Percentiles rank a stretch among this genome's conserved stretches.
phyloP scores from a whole-genome alignment of 352 stramenopile genomes.

The Aphanomyces stellatus region DNA sequence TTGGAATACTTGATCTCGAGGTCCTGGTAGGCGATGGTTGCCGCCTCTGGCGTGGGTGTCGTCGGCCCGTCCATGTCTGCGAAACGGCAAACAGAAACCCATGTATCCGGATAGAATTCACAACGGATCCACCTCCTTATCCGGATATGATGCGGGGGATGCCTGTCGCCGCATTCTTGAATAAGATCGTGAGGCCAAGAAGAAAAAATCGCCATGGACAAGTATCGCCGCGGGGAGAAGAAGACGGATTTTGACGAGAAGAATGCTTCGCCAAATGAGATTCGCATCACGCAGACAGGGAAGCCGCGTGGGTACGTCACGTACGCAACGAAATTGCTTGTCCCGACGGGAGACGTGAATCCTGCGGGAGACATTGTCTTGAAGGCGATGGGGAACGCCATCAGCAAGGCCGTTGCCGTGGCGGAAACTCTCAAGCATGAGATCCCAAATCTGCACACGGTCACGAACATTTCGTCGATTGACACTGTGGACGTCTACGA shows the following conservation, averaged over 20 bases:
- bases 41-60: not conserved
- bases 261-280: slow-evolving; percentile 52
- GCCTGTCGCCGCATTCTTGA: not conserved
- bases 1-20: slow-evolving; percentile 4
- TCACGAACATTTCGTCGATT: slow-evolving; percentile 71
- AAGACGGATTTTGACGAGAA: slow-evolving; percentile 33
- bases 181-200: slow-evolving; percentile 4
- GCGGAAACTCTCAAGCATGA: slow-evolving; percentile 78
- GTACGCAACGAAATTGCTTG: slow-evolving; percentile 27
- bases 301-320: slow-evolving; percentile 77
- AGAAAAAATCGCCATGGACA: slow-evolving; percentile 43
- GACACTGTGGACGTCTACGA: slow-evolving; percentile 79
- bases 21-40: not conserved
- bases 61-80: not conserved
- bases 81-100: not conserved
- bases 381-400: slow-evolving; percentile 77
- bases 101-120: not conserved
- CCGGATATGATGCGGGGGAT: not conserved
- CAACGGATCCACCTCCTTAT: no score
- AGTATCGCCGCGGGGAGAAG: slow-evolving; percentile 75
- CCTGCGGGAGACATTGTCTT: slow-evolving; percentile 34
- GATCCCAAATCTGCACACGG: slow-evolving; percentile 56
- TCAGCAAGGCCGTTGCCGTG: slow-evolving; percentile 79
- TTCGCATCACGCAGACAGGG: slow-evolving; percentile 76
- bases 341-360: not conserved